phyloP scores from a whole-genome alignment of 1,284 basidiomycete species.

The Phaffia rhodozyma region DNA sequence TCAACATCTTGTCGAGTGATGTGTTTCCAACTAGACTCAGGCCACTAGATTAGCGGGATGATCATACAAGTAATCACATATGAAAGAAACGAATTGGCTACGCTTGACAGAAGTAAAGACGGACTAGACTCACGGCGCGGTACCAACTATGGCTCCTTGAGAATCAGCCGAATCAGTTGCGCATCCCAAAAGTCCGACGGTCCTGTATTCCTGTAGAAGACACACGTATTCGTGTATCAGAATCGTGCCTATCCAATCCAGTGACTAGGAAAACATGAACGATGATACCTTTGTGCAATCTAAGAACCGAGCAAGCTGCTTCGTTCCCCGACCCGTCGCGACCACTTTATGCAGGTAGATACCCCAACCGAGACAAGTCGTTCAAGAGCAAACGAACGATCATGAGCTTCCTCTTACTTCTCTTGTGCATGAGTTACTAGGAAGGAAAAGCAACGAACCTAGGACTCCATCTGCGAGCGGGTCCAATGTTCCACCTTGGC shows the following conservation, averaged over 20 bases:
- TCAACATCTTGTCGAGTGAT: slow-evolving; percentile 69
- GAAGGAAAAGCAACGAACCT: slow-evolving; percentile 41
- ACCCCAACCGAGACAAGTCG: not conserved
- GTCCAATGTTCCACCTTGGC: slow-evolving; percentile 61
- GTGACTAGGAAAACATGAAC: slow-evolving; percentile 17
- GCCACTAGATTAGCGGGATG: too few species aligned
- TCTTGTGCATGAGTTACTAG: slow-evolving; percentile 33
- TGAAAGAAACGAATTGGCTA: too few species aligned
- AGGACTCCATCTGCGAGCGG: slow-evolving; percentile 72
- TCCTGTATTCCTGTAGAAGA: slow-evolving; percentile 65
- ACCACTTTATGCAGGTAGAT: slow-evolving; percentile 47
- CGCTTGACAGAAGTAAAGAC: too few species aligned
- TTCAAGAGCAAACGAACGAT: not conserved
- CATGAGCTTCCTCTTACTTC: slow-evolving; percentile 18
- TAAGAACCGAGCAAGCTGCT: slow-evolving; percentile 68
- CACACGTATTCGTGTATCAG: not conserved
- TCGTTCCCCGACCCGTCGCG: slow-evolving; percentile 82
- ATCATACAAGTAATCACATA: too few species aligned
- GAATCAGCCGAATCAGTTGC: slow-evolving; percentile 93
- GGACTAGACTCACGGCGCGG: slow-evolving; percentile 40
- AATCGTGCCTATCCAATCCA: slow-evolving; percentile 17
- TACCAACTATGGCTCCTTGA: slow-evolving; percentile 62
- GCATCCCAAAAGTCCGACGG: slow-evolving; percentile 82
- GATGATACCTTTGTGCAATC: slow-evolving; percentile 72
- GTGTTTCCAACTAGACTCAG: slow-evolving; percentile 50